A percentile compares a stretch with the other conserved stretches of the same genome.
Evolutionary conservation across 2,329 filamentous ascomycete species (phyloP).

Genomic region (Tolypocladium pustulatum): DNA sequence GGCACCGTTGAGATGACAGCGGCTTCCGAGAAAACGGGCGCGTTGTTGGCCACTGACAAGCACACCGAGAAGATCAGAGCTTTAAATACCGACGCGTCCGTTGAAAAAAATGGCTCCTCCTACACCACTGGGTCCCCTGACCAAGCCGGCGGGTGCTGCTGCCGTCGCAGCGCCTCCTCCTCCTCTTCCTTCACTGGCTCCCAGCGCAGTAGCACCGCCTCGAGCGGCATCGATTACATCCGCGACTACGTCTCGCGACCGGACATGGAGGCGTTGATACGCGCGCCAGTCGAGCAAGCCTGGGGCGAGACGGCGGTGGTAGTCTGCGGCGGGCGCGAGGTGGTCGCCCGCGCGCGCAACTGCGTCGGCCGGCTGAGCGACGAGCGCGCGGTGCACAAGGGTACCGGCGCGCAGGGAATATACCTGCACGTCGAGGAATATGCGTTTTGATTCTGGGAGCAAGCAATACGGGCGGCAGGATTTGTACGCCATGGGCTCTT

Average conservation of each 20-base stretch:
- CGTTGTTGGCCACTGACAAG: not conserved
- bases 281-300: slow-evolving; percentile 43
- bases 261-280: slow-evolving; percentile 40
- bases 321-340: slow-evolving; percentile 46
- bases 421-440: slow-evolving; percentile 52
- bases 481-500: not conserved
- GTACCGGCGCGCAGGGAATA: slow-evolving; percentile 53
- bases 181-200: not conserved
- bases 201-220: not conserved
- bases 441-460: slow-evolving; percentile 22
- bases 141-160: not conserved
- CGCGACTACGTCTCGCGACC: slow-evolving; percentile 36
- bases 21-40: not conserved
- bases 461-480: not conserved
- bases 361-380: slow-evolving; percentile 45
- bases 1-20: not conserved
- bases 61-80: not conserved
- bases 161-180: not conserved
- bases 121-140: not conserved
- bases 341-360: slow-evolving; percentile 44
- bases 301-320: slow-evolving; percentile 52
- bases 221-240: slow-evolving; percentile 19
- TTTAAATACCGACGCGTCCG: not conserved
- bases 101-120: not conserved
- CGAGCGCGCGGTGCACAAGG: slow-evolving; percentile 53